Evolutionary conservation across 1,284 basidiomycete genomes (phyloP).

Genomic region (Irpex rosettiformis): DNA sequence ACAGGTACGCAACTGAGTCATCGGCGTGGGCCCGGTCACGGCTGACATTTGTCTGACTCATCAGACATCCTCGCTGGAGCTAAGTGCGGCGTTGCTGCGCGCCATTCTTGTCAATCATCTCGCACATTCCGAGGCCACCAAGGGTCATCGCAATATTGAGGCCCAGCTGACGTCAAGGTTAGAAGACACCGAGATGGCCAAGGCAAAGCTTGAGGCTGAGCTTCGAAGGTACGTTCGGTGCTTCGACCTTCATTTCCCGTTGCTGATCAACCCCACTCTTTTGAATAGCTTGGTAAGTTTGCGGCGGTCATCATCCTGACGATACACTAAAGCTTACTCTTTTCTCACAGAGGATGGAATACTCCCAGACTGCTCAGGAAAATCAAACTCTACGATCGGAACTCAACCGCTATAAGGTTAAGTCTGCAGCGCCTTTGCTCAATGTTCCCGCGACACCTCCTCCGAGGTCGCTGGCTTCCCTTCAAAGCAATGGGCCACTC

Average conservation of each 20-base stretch:
- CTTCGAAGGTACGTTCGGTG: slow-evolving; percentile 47
- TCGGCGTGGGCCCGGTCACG: slow-evolving; percentile 12
- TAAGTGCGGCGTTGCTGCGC: slow-evolving; percentile 53
- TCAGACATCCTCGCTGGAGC: slow-evolving; percentile 58
- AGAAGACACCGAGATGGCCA: slow-evolving; percentile 56
- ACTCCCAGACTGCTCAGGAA: slow-evolving; percentile 67
- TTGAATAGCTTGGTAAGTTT: slow-evolving; percentile 51
- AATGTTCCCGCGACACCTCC: slow-evolving; percentile 22
- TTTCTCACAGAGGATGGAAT: slow-evolving; percentile 47
- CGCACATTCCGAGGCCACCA: slow-evolving; percentile 70
- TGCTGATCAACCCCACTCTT: slow-evolving; percentile 19
- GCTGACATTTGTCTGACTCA: slow-evolving; percentile 13
- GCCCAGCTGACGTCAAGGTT: slow-evolving; percentile 56
- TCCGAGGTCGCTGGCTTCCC: slow-evolving; percentile 17
- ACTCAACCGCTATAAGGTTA: slow-evolving; percentile 42
- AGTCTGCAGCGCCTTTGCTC: slow-evolving; percentile 19
- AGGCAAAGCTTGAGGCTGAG: slow-evolving; percentile 61
- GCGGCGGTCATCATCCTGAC: slow-evolving; percentile 9
- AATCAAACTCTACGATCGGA: slow-evolving; percentile 63
- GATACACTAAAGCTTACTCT: slow-evolving; percentile 16
- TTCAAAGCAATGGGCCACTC: slow-evolving; percentile 17
- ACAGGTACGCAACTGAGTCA: slow-evolving; percentile 40
- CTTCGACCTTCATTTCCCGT: slow-evolving; percentile 1
- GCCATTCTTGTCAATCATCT: slow-evolving; percentile 79
- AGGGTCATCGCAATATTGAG: slow-evolving; percentile 58